Evolutionary conservation across 1,284 basidiomycete genomes (phyloP), one percentile per base, ranked within the genome.

Genomic region (Naganishia sp.): DNA sequence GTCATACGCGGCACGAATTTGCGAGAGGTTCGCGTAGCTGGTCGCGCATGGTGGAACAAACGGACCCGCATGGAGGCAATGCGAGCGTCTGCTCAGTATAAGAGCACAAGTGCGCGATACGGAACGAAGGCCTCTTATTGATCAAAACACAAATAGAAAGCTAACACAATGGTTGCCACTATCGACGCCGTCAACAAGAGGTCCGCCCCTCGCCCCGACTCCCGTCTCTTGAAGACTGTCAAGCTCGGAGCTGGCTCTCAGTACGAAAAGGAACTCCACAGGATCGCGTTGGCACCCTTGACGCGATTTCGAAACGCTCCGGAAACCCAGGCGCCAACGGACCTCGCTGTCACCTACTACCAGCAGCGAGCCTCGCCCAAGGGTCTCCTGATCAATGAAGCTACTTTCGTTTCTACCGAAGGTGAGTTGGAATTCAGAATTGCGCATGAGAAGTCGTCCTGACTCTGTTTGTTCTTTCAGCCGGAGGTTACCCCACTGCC

Each of bases 221-320:
- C 59, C 48, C 59, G 59, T 52, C 59, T 61, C 21, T 39, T 61
- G 33, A 36, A 61, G 59, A 61, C 59, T 5, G 59, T 61, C 21
- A 61, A 61, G 48, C 59, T 61, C 15, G 59, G 59, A 23, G 59
- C 59, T 52, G 59, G 59, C 13, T 61, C 59, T 28, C 48, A 50
- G 13, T 31, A 52, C 42, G 59, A 61, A 18, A 61, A 61, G 48
- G 59, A 61, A 42, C 55, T 65, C 16, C 77, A 79, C 71, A 74
- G 76, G 18, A 68, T 80, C 44, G 77, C 75, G 33, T 70, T 79
- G 49, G 78, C 78, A 2, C 78, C 79, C 5, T 69, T 80, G 39
- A 79, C 78, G 9, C 69, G 79, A 28, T 64, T 73, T 18, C 72
- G 78, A 49, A 67, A 67, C 55, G 72, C 73, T 21, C 48, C 69